Evolutionary conservation across 805 yeast genomes (phyloP).

Genomic region (Candida silvatica): DNA sequence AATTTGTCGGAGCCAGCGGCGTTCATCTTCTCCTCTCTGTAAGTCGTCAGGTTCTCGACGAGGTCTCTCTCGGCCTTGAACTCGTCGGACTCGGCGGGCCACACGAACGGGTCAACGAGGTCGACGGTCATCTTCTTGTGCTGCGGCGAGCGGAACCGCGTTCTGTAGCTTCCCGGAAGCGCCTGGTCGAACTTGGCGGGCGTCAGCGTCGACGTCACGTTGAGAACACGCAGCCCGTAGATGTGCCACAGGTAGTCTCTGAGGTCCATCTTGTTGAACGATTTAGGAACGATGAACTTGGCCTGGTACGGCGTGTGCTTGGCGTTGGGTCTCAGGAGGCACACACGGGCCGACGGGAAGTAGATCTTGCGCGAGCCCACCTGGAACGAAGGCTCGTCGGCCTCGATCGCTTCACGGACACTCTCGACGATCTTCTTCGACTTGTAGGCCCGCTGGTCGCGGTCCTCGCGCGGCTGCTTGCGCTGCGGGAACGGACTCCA

Average conservation of each 20-base stretch:
- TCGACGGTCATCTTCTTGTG: conserved; percentile 95
- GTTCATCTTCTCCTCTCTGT: conserved; percentile 40
- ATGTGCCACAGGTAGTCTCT: conserved; percentile 89
- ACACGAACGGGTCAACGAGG: conserved; percentile 89
- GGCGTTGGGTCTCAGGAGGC: conserved; percentile 85
- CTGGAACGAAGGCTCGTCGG: conserved; percentile 69
- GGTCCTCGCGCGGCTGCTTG: conserved; percentile 10
- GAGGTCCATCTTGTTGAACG: conserved; percentile 88
- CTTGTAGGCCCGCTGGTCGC: conserved; percentile 15
- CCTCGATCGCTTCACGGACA: conserved; percentile 40
- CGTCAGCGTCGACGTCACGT: conserved; percentile 76
- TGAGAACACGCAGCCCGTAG: conserved; percentile 84
- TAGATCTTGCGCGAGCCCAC: conserved; percentile 71
- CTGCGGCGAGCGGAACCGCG: conserved; percentile 73
- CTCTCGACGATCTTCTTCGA: conserved; percentile 22
- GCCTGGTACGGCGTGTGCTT: conserved; percentile 97
- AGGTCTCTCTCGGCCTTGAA: conserved; percentile 23
- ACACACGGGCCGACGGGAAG: conserved; percentile 80
- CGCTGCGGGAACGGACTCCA: conserved; percentile 21
- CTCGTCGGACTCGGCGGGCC: conserved; percentile 63
- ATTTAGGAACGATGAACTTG: conserved; percentile 86
- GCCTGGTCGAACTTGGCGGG: conserved; percentile 60
- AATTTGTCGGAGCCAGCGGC: conserved; percentile 55
- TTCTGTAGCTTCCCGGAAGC: conserved; percentile 42
- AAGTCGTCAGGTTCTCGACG: conserved; percentile 39